A percentile compares a stretch with the other conserved stretches of the same genome.
Conservation (phyloP, 345 rosid species). For the Syzygium oleosum region DNA sequence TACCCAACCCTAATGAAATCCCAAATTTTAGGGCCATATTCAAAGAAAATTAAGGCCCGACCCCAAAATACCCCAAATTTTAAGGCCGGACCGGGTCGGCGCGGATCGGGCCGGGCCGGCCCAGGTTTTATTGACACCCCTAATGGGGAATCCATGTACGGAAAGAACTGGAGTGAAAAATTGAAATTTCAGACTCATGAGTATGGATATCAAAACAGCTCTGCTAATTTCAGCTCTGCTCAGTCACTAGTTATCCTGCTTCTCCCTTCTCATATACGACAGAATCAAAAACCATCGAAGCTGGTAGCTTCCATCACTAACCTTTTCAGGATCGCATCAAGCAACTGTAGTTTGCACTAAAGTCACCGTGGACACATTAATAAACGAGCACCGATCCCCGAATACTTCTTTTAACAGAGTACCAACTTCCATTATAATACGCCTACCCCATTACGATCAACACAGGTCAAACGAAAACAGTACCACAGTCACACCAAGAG, state of each 20-base stretch:
- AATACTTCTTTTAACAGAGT: not conserved
- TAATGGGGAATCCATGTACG: conserved; percentile 41
- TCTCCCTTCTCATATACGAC: not conserved
- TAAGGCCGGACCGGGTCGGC: no score
- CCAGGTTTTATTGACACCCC: no score
- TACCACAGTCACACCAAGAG: not conserved
- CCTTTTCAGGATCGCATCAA: not conserved
- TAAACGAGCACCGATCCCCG: not conserved
- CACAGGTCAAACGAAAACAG: not conserved
- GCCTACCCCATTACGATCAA: not conserved
- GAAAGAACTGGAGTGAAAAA: conserved; percentile 12
- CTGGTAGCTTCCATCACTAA: not conserved
- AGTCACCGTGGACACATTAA: not conserved
- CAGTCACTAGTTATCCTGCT: not conserved
- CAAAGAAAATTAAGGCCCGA: no score
- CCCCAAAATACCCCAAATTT: no score
- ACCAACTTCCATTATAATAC: not conserved
- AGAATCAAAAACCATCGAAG: not conserved
- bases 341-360: not conserved
- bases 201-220: not conserved
- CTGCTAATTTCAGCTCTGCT: not conserved
- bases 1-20: no score
- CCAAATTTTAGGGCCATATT: no score
- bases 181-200: not conserved
- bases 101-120: no score